Base-by-base conservation (phyloP, 1,284 basidiomycete genomes). In the Moesziomyces globuligerus region DNA sequence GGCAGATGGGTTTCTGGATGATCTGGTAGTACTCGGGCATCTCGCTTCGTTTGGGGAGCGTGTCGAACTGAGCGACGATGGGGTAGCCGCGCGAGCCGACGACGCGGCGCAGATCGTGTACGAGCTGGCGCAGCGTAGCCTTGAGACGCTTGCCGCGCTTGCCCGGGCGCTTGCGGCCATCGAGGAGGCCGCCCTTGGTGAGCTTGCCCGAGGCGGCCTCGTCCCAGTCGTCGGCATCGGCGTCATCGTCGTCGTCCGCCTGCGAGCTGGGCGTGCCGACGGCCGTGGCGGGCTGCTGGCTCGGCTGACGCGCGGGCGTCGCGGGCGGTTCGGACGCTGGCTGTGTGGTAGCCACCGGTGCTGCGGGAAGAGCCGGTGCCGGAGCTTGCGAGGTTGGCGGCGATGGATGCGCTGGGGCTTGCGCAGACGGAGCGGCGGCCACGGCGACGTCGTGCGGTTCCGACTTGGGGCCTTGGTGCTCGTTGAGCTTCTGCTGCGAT, bases 11-110 rank as follows among this genome's bases (percentile, higher is more conserved):
- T 23, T 54, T 52, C 23, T 54, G 50, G 38, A 82, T 74, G 11
- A 78, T 56, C 40, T 76, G 71, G 51, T 82, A 82, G 70, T 82
- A 82, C 40, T 81, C 74, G 2, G 80, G 80, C 34, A 72, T 69
- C 32, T 80, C 62, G n/a, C 42, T 34, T 10, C 56, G 65, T 26
- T 72, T 59, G 10, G 80, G 80, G 23, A 81, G 71, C 42, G 68
- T 47, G n/a, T 73, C 54, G 44, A 81, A 81, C 53, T 71, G 53
- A 13, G 71, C 71, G 13, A 64, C 58, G 44, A 73, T 26, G 17
- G 52, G 50, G 29, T 60, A 72, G 42, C 70, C 75, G 11, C 70
- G 64, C n/a, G 40, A 34, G 38, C 67, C 64, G 13, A 60, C 40
- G 15, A 72, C 52, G 20, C 57, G 46, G 39, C 65, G 68, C 11